Evolutionary conservation across 2,329 filamentous ascomycete genomes (phyloP), one percentile per base, ranked within the genome.

Genomic region (Trichoderma brevicompactum): DNA sequence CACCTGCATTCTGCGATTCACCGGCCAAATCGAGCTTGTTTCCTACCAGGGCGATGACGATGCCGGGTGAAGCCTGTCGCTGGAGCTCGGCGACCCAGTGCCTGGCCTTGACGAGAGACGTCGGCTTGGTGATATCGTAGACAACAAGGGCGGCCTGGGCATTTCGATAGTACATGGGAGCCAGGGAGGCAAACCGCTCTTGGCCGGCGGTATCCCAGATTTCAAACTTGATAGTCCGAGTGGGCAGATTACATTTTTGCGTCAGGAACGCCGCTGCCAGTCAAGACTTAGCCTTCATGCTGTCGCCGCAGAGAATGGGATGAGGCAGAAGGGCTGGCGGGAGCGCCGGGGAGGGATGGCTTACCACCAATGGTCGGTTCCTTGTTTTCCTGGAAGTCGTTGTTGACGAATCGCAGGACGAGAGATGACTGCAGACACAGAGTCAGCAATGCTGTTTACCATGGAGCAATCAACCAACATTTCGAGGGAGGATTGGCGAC

Each of bases 371-470:
- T 99, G 70, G 95, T 99, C 68, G 95, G 95, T 79, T 99, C 95
- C 84, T 98, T 98, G 81, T 98, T 98, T 81, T 98, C 95, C 83
- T 99, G 95, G 75, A 99, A 99, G 80, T 98, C 94, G 82, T 99
- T 95, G 85, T 98, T 98, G 77, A 99, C 95, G 80, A 99, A 99
- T 75, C 95, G 92, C 76, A 99, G 86, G 69, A 99, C 95, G 66
- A 99, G 89, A 52, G 95, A 99, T 56, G 95, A 98, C 95, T 96
- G 74, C 67, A 43, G 32, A 64, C 66, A 69, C 64, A 58, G 10
- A 62, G 69, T 74, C 68, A 78, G 69, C 48, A 38, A 65, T 13
- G 46, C 15, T 41, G 36, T 56, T 36, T 34, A 58, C 40, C 56
- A 52, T 38, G 2, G 41, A 12, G 8, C 12, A 49, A 13, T 49